Base-by-base conservation (phyloP, 768 basidiomycete genomes). In the Tubosaeta brunneosetosa region DNA sequence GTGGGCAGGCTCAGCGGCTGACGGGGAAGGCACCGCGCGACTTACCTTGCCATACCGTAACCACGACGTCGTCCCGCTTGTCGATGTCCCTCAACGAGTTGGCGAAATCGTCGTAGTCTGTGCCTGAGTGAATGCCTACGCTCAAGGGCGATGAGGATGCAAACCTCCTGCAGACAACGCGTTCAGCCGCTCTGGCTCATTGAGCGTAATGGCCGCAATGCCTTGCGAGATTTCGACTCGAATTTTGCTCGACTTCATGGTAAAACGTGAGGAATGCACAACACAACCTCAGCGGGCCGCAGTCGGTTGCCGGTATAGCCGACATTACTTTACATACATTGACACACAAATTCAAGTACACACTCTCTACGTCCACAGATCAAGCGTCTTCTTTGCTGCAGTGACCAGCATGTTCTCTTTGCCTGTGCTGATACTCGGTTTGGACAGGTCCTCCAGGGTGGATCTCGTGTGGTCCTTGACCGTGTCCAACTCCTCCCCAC, bases 171-270 rank as follows among this genome's bases (percentile, higher is more conserved):
- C 49, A 4, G 78, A 82, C 41, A 88, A 66, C 0, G 86, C 82
- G 57, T 88, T 88, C 43, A 85, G 66, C 4, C 75, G 73, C 50
- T 70, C 69, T 4, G 85, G 85, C 13, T 82, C 75, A 50, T 84
- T 81, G 44, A 88, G 70, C 3, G 84, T 84, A 50, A 88, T 82
- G 1, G 84, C 86, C 14, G 86, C 86, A 55, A 88, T 85, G 27
- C 77, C 74, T 48, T 78, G 72, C 25, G 75, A 74, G 52, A 85
- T 67, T 19, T 78, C 61, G 47, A 85, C 71, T 0, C 63, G 71
- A 33, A 84, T 62, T 17, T 73, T 73, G 56, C 74, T 77, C 51
- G 10, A 25, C 22, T 50, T 54, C 76, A 77, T 38, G 47, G 13
- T 26, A 41, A 50, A 27, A 3, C 22, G 14, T 13, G 12, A 14